Conservation (phyloP, 805 yeast genomes). For the Kazachstania taianensis region DNA sequence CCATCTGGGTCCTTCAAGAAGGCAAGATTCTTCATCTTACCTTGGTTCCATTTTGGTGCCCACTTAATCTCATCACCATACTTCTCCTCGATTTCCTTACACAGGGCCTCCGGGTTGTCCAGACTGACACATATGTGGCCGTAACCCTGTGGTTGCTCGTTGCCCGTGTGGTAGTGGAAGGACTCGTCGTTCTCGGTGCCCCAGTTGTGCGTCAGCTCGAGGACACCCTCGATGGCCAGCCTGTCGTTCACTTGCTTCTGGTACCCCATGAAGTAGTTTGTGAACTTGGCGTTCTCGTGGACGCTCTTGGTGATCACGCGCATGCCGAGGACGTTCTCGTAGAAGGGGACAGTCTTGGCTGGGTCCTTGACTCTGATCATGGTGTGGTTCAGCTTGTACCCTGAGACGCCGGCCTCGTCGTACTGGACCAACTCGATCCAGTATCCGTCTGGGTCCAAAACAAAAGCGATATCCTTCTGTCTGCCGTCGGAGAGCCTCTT, state of each 20-base stretch:
- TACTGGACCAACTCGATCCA: slow-evolving; percentile 87
- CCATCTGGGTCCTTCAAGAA: slow-evolving; percentile 85
- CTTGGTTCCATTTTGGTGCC: slow-evolving; percentile 47
- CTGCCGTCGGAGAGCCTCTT: slow-evolving; percentile 84
- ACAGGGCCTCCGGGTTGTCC: slow-evolving; percentile 40
- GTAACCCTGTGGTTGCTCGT: slow-evolving; percentile 68
- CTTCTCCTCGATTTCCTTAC: slow-evolving; percentile 37
- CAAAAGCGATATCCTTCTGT: slow-evolving; percentile 88
- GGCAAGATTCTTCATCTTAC: slow-evolving; percentile 51
- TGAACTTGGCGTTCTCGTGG: slow-evolving; percentile 64
- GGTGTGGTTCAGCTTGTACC: slow-evolving; percentile 59
- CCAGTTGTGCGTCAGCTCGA: slow-evolving; percentile 92
- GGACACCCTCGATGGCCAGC: slow-evolving; percentile 49
- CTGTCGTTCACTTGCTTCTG: slow-evolving; percentile 33
- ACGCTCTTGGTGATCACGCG: slow-evolving; percentile 48
- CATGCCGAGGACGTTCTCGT: slow-evolving; percentile 74
- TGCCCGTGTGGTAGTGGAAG: slow-evolving; percentile 77
- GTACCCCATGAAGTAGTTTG: slow-evolving; percentile 79
- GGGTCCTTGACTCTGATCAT: slow-evolving; percentile 93
- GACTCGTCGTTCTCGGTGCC: slow-evolving; percentile 78
- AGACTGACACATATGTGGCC: slow-evolving; percentile 77
- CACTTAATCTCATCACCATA: slow-evolving; percentile 47
- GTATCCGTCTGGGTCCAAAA: slow-evolving; percentile 90
- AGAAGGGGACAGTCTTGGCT: slow-evolving; percentile 61
- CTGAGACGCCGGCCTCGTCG: slow-evolving; percentile 17